Base-by-base conservation (phyloP, 1,284 basidiomycete genomes). In the Schizophyllum amplum region DNA sequence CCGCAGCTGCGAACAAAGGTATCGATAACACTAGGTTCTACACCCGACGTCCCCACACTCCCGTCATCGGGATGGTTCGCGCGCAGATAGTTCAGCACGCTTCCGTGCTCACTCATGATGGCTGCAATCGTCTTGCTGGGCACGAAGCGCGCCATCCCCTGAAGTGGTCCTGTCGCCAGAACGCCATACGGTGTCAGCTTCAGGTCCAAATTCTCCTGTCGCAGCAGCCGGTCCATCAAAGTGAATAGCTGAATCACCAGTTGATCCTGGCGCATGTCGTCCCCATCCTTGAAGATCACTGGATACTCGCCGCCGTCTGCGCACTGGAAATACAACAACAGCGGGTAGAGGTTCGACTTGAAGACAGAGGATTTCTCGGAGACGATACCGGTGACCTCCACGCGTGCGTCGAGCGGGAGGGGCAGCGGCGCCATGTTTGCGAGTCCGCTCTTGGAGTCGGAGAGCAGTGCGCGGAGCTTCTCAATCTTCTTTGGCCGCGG, bases 201-300 rank as follows among this genome's bases (percentile, higher is more conserved):
- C 56, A 99, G 75, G 67, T 99, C 96, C 53, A 99, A 73, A 66
- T 98, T 98, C 72, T 99, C 97, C 71, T 97, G 96, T 51, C 94
- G 77, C 59, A 99, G 73, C 15, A 99, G 74, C 26, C 91, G 81
- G 69, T 99, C 95, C 97, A 99, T 99, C 24, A 99, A 82, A 4
- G 94, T 97, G 71, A 99, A 96, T 7, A 99, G 80, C 70, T 99
- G 96, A 55, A 98, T 91, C 23, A 98, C 95, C 26, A 98, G 83
- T 70, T 98, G 96, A 68, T 98, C 96, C 70, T 99, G 97, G 21
- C 96, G 86, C 77, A 99, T 86, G 68, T 99, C 97, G 68, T 99
- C 97, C 5, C 97, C 97, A 63, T 98, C 95, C 72, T 99, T 99
- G 80, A 98, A 98, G 62, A 99, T 99, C 53, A 98, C 81, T 0